These are phyloP conservation scores for Pseudozyma pruni DNA, from an alignment of 1,284 basidiomycete species.

Conservation along the genomic window DNA sequence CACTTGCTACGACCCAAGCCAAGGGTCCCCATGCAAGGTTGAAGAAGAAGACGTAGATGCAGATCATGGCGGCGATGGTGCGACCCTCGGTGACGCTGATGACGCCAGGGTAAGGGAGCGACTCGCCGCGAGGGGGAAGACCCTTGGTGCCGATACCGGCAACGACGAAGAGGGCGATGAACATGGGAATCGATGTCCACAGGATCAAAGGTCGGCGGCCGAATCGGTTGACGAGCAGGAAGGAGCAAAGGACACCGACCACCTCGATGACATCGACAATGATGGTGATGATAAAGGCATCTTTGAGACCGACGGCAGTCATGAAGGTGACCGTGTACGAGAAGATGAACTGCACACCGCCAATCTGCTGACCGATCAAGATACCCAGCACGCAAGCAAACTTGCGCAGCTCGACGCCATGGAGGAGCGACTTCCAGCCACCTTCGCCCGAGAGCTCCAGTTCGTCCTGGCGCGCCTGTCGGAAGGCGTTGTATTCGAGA, in stretches of 20 bases:
- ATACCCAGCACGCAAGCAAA: constrained; percentile 70
- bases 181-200: constrained; percentile 69
- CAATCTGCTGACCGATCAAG: constrained; percentile 67
- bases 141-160: constrained; percentile 67
- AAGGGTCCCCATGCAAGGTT: constrained; percentile 71
- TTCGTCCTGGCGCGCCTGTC: constrained; percentile 69
- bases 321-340: constrained; percentile 65
- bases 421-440: constrained; percentile 69
- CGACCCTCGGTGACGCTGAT: constrained; percentile 60
- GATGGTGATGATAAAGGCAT: constrained; percentile 70
- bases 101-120: constrained; percentile 46
- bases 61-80: constrained; percentile 70
- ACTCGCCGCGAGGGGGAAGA: constrained; percentile 45
- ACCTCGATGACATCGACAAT: constrained; percentile 68
- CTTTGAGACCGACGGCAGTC: constrained; percentile 61
- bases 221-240: constrained; percentile 70
- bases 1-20: constrained; percentile 68
- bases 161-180: constrained; percentile 68
- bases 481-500: constrained; percentile 66
- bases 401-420: constrained; percentile 65
- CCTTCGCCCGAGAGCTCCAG: constrained; percentile 62
- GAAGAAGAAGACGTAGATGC: constrained; percentile 70
- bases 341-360: constrained; percentile 69
- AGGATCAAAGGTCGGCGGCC: constrained; percentile 70
- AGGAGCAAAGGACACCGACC: constrained; percentile 68